phyloP scores from a whole-genome alignment of 2,329 filamentous ascomycete species.

The Aureobasidium sp. region DNA sequence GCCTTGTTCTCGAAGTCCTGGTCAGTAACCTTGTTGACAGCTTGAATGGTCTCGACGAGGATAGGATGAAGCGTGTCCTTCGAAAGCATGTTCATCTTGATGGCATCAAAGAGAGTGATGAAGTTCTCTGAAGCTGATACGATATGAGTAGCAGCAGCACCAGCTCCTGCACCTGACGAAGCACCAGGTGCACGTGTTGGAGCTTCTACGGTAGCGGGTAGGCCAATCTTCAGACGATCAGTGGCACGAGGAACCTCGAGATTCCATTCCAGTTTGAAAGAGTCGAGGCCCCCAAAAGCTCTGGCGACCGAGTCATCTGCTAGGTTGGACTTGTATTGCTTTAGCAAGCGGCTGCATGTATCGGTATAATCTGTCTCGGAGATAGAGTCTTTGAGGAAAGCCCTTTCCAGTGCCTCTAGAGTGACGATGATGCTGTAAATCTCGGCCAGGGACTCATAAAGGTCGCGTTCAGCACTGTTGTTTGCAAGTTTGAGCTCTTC shows the following conservation, averaged over 20 bases:
- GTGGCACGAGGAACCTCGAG: constrained; percentile 90
- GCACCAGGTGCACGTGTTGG: constrained; percentile 32
- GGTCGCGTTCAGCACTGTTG: constrained; percentile 79
- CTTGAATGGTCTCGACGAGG: constrained; percentile 91
- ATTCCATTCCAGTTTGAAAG: constrained; percentile 88
- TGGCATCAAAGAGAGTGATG: constrained; percentile 92
- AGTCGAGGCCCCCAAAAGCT: constrained; percentile 80
- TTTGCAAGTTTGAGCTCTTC: constrained; percentile 94
- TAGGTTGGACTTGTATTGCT: constrained; percentile 94
- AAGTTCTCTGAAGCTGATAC: constrained; percentile 97
- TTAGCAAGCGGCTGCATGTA: constrained; percentile 85
- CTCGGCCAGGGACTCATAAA: constrained; percentile 93
- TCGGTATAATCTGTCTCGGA: constrained; percentile 90
- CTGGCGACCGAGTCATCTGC: constrained; percentile 84
- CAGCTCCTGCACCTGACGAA: constrained; percentile 34
- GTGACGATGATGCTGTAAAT: constrained; percentile 97
- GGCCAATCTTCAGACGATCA: constrained; percentile 82
- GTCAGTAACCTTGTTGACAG: constrained; percentile 94
- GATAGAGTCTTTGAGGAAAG: constrained; percentile 92
- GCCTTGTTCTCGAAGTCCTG: constrained; percentile 89
- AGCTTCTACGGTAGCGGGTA: constrained; percentile 74
- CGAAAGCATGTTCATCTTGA: constrained; percentile 83
- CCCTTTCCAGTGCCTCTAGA: constrained; percentile 90
- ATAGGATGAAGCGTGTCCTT: constrained; percentile 96
- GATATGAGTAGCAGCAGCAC: constrained; percentile 50